A percentile compares a stretch with the other conserved stretches of the same genome.
These are phyloP conservation scores for Meredithiella fracta DNA, from an alignment of 2,329 filamentous ascomycete species.

Conservation along the genomic window DNA sequence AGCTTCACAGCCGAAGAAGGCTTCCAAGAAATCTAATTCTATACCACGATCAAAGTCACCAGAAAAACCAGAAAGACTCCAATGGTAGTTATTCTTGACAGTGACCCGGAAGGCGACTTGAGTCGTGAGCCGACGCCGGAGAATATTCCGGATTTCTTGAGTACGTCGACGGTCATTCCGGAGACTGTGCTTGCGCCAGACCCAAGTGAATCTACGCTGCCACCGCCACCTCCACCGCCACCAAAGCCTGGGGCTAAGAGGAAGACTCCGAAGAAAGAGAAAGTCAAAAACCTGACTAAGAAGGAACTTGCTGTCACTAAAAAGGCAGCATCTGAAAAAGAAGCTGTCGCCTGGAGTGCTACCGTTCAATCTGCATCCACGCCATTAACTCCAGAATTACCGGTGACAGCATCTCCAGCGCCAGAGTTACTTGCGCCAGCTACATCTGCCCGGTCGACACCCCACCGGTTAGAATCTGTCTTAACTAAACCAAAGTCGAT, in stretches of 20 bases:
- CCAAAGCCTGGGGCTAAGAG: background rate
- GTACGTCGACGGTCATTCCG: background rate
- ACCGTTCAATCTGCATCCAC: background rate
- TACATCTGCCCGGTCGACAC: background rate
- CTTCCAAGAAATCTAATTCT: background rate
- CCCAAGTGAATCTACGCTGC: background rate
- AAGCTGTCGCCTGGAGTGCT: background rate
- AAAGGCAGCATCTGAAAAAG: background rate
- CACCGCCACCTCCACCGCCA: background rate
- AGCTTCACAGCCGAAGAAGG: background rate
- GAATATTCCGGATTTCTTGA: background rate
- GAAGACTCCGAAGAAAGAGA: background rate
- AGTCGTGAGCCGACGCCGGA: background rate
- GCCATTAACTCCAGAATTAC: background rate
- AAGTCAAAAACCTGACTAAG: background rate
- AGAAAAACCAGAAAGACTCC: background rate
- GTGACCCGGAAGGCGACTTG: background rate
- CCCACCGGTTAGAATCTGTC: conserved; percentile 1
- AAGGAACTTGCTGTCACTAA: background rate
- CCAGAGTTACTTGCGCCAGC: background rate
- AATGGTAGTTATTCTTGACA: background rate
- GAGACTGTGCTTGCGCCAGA: background rate
- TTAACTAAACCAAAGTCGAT: background rate
- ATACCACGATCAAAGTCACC: conserved; percentile 6
- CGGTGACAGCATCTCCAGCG: background rate